A percentile compares a stretch with the other conserved stretches of the same genome.
These are phyloP conservation scores for Neurospora hispaniola DNA, from an alignment of 495 filamentous ascomycete genomes.

Conservation along the genomic window DNA sequence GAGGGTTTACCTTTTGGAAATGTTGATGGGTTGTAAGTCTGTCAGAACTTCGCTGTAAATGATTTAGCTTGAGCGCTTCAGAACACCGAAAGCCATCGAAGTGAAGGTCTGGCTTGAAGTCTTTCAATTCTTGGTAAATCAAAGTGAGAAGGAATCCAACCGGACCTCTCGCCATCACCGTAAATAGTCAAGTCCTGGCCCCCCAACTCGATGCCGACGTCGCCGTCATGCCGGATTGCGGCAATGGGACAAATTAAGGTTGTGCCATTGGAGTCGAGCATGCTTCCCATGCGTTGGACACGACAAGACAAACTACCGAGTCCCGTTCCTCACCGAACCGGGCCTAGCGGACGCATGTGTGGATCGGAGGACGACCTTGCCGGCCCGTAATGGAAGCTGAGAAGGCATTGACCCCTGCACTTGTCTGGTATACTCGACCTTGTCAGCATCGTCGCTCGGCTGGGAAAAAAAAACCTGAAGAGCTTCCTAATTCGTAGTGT, in stretches of 20 bases:
- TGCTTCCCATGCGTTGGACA: not conserved
- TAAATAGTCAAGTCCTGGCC: not conserved
- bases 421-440: not conserved
- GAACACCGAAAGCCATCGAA: not conserved
- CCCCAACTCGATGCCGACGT: not conserved
- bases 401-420: not conserved
- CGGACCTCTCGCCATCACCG: not conserved
- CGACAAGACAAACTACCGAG: not conserved
- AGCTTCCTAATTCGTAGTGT: not conserved
- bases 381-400: not conserved
- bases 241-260: not conserved
- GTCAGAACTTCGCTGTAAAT: not conserved
- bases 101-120: not conserved
- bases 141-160: not conserved
- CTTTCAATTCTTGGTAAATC: not conserved
- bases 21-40: not conserved
- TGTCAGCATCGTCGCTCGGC: not conserved
- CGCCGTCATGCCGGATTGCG: not conserved
- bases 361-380: not conserved
- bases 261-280: not conserved
- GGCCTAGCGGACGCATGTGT: not conserved
- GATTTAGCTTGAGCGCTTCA: not conserved
- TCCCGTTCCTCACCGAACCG: not conserved
- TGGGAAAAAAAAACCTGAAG: not conserved
- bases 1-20: not conserved